Base-by-base conservation (phyloP, 2,329 filamentous ascomycete genomes). In the Sporothrix schenckii region DNA sequence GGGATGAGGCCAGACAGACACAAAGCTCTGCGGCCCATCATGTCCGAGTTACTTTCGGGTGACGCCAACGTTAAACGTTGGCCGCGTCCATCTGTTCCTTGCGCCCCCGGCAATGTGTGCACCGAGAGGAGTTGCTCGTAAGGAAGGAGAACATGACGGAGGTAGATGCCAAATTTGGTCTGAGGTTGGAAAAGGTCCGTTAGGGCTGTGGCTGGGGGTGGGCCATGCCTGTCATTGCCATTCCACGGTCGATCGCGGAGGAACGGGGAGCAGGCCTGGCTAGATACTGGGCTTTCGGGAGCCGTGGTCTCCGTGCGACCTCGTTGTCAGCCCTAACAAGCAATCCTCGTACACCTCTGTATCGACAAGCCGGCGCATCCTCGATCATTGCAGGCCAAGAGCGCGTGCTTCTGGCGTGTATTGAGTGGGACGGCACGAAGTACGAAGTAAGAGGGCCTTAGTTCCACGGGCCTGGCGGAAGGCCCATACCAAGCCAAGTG, bases 121-220 rank as follows among this genome's bases (percentile, higher is more conserved):
- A 58, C 34, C 52, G 24, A 58, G 66, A 68, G 66, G 66, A 56
- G 66, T 21, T 67, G 65, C 65, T 67, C 65, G 65, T 54, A 44
- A 44, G 14, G 14, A 66, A 53, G 53, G 19, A 30, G 41, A 27
- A 24, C 30, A 21, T 21, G 39, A 19, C 16, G 27, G 44, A 63
- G n/a, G 24, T 24, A 49, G 16, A 52, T 50, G 24, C 24, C 30
- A 66, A 24, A 66, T 52, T 50, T 53, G 63, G 63, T 5, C 60
- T 44, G n/a, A 49, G 14, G 11, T 44, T 16, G 58, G 58, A n/a
- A 61, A 44, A 61, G 58, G 34, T 24, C 50, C 65, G 4, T 54
- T 11, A 54, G 13, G 50, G 65, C 21, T 47, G 65, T 54, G 65
- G 65, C 65, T 52, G 65, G 44, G 44, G 65, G 13, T 24, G 14